Evolutionary conservation across 2,329 filamentous ascomycete genomes (phyloP), one percentile per base, ranked within the genome.

Genomic region (Teratosphaeria viscida): DNA sequence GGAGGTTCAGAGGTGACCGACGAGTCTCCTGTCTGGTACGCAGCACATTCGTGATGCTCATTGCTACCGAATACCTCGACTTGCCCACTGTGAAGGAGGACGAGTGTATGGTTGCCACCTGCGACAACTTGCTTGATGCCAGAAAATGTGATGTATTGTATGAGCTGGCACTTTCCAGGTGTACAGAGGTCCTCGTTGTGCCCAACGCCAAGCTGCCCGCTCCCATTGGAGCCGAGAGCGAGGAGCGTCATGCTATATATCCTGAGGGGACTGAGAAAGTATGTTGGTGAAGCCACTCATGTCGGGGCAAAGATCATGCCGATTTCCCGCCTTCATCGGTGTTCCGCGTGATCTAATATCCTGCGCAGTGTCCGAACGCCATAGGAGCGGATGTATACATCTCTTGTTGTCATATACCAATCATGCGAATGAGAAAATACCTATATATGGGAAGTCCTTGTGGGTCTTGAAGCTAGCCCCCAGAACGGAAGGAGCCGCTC

Each of bases 31-130:
- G 23, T 23, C 23, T 47, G 23, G 34, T 47, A 49, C 19, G n/a
- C 43, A n/a, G n/a, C 47, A 29, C 79, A 77, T 61, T 80, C 75
- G 5, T 75, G 75, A 65, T 79, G 75, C 7, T 64, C 69, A 69
- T 82, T 77, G 60, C 86, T 82, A 0, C 91, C 91, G 54, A 84
- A 81, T 67, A 82, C 85, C 68, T 83, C 88, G 0, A 92, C 76
- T 1, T 75, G 66, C 0, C 86, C 86, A 29, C 77, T 70, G 3
- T 77, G 69, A n/a, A 81, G 83, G 11, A 91, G 77, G 10, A 95
- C 71, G 3, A 96, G 75, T 0, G 90, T 95, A 72, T 96, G 92
- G 69, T 96, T 96, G 1, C 92, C 92, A 3, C 92, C 92, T 7
- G 89, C 80, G 53, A 71, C 75, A 29, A 86, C 77, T 14, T 65